These are phyloP conservation scores for Globisporangium canariense DNA, from an alignment of 352 stramenopile genomes.

Conservation along the genomic window DNA sequence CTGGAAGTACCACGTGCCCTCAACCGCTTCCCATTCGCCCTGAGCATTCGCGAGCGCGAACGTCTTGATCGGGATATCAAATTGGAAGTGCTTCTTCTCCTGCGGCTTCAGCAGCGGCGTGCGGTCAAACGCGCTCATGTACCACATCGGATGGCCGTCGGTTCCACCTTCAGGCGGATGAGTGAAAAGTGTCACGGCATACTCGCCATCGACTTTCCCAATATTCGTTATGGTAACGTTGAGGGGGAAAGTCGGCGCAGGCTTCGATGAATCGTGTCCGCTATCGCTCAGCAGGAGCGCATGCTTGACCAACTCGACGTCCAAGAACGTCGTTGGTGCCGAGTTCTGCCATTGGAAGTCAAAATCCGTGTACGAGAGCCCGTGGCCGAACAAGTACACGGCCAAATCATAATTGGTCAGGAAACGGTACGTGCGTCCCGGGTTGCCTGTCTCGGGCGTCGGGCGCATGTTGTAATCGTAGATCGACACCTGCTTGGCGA, in stretches of 20 bases:
- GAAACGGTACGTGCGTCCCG: slow-evolving; percentile 85
- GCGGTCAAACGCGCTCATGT: slow-evolving; percentile 52
- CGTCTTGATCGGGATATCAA: slow-evolving; percentile 29
- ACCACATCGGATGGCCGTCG: slow-evolving; percentile 38
- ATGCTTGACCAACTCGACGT: slow-evolving; percentile 13
- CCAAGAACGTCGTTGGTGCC: slow-evolving; percentile 14
- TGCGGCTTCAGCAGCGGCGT: slow-evolving; percentile 31
- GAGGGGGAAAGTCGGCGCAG: slow-evolving; percentile 9
- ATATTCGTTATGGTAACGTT: slow-evolving; percentile 44
- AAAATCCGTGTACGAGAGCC: slow-evolving; percentile 80
- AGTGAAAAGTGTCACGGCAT: slow-evolving; percentile 40
- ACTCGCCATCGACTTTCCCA: slow-evolving; percentile 34
- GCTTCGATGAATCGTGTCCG: slow-evolving; percentile 13
- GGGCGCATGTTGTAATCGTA: slow-evolving; percentile 88
- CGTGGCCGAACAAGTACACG: slow-evolving; percentile 76
- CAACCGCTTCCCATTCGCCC: slow-evolving; percentile 31
- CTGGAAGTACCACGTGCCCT: slow-evolving; percentile 45
- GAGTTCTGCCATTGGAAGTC: slow-evolving; percentile 30
- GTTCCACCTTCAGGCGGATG: slow-evolving; percentile 26
- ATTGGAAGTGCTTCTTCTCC: slow-evolving; percentile 24
- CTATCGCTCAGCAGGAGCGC: slow-evolving; percentile 9
- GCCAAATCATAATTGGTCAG: slow-evolving; percentile 39
- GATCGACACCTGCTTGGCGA: slow-evolving; percentile 46
- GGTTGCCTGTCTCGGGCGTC: slow-evolving; percentile 42
- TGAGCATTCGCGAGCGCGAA: slow-evolving; percentile 41